Conservation (phyloP, 2,329 filamentous ascomycete species). For the Aspergillus latus region DNA sequence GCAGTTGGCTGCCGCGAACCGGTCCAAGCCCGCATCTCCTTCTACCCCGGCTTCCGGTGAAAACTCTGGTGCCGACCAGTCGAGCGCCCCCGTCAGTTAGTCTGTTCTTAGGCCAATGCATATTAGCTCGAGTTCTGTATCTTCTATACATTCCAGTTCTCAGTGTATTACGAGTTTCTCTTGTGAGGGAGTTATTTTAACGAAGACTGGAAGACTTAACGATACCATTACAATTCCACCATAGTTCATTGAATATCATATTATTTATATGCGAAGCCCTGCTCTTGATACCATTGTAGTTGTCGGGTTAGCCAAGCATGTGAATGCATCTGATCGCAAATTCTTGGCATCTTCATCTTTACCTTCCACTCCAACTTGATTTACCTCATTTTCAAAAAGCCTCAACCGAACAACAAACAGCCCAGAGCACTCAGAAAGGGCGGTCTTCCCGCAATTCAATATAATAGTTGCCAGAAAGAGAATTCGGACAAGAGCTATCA, state of each 20-base stretch:
- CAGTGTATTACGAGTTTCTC: conserved; percentile 25
- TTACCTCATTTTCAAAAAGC: background rate
- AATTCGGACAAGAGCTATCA: conserved; percentile 13
- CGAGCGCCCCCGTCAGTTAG: conserved; percentile 34
- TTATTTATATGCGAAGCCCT: too few species aligned
- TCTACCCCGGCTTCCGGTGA: conserved; percentile 16
- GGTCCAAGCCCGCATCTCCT: conserved; percentile 37
- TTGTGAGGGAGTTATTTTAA: background rate
- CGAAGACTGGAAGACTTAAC: background rate
- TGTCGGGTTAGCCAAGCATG: background rate
- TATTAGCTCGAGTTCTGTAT: background rate
- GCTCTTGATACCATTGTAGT: too few species aligned
- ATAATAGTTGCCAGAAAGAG: background rate
- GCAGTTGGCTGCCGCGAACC: conserved; percentile 71
- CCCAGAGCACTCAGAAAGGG: background rate
- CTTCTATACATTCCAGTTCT: conserved; percentile 22
- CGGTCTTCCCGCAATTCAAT: too few species aligned
- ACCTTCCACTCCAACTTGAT: background rate
- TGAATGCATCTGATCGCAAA: conserved; percentile 6
- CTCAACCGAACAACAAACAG: background rate
- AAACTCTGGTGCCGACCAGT: conserved; percentile 26
- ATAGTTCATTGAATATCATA: too few species aligned
- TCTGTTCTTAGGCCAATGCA: background rate
- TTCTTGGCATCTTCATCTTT: conserved; percentile 15
- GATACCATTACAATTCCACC: too few species aligned